A percentile compares a stretch with the other conserved stretches of the same genome.
phyloP scores from a whole-genome alignment of 169 alveolate species.

The Eimeria tenella region DNA sequence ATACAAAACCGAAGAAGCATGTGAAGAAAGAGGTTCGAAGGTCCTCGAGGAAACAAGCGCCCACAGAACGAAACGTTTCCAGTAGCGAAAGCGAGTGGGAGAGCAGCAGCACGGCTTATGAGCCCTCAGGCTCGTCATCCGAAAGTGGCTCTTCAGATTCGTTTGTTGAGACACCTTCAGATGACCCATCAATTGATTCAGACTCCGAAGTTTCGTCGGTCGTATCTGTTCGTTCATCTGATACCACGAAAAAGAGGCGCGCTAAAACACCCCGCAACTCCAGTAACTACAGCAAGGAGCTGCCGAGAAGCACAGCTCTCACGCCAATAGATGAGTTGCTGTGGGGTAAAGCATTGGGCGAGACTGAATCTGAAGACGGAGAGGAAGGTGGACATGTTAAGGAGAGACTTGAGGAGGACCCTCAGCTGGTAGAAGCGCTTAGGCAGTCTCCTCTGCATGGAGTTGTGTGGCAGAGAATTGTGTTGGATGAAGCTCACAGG shows the following conservation, averaged over 20 bases:
- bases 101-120: slow-evolving; percentile 60
- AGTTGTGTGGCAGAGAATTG: slow-evolving; percentile 88
- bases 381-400: slow-evolving; percentile 71
- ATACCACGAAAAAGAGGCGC: slow-evolving; percentile 10
- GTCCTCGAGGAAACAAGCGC: background rate
- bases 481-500: slow-evolving; percentile 98
- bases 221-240: slow-evolving; percentile 16
- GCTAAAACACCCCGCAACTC: background rate
- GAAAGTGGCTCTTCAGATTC: slow-evolving; percentile 53
- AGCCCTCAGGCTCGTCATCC: slow-evolving; percentile 43
- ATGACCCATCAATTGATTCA: background rate
- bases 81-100: slow-evolving; percentile 59
- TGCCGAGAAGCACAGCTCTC: background rate
- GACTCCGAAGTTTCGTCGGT: slow-evolving; percentile 52
- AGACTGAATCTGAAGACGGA: slow-evolving; percentile 56
- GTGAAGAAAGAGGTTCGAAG: background rate
- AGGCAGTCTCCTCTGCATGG: slow-evolving; percentile 67
- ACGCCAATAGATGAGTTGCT: slow-evolving; percentile 59
- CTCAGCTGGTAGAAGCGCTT: slow-evolving; percentile 24
- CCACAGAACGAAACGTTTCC: background rate
- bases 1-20: slow-evolving; percentile 9
- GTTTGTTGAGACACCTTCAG: slow-evolving; percentile 46
- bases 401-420: slow-evolving; percentile 77
- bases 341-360: slow-evolving; percentile 60
- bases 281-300: slow-evolving; percentile 25